These are phyloP conservation scores for Plasmodium blacklocki DNA, from an alignment of 169 alveolate species.

Conservation along the genomic window DNA sequence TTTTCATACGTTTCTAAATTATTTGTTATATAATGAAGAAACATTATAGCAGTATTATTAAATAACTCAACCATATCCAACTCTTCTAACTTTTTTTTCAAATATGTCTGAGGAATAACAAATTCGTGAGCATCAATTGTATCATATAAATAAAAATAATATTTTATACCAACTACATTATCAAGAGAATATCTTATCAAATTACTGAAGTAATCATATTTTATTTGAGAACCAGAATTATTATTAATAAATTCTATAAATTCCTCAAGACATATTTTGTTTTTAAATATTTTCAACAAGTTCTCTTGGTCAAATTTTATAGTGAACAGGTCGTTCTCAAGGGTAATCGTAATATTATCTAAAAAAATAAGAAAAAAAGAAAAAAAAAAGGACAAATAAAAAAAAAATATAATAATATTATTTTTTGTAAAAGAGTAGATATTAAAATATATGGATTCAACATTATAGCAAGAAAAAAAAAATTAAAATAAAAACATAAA, in stretches of 20 bases:
- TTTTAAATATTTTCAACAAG: conserved; percentile 47
- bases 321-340: conserved; percentile 62
- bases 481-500: not conserved
- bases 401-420: not conserved
- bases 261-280: conserved; percentile 44
- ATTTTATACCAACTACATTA: conserved; percentile 79
- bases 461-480: no score
- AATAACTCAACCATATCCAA: conserved; percentile 62
- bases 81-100: conserved; percentile 36
- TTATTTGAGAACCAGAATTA: conserved; percentile 5
- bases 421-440: not conserved
- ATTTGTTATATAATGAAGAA: conserved; percentile 65
- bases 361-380: not conserved
- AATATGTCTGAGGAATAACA: conserved; percentile 83
- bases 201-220: conserved; percentile 51
- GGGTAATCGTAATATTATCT: conserved; percentile 41
- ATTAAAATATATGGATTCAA: not conserved
- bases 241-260: conserved; percentile 48
- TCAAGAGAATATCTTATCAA: conserved; percentile 70
- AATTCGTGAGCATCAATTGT: conserved; percentile 86
- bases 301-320: conserved; percentile 64
- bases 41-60: conserved; percentile 57
- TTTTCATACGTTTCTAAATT: conserved; percentile 56
- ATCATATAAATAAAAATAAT: conserved; percentile 84
- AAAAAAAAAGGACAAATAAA: not conserved